Evolutionary conservation across 352 stramenopile species (phyloP).

Genomic region (Phytophthora pini): DNA sequence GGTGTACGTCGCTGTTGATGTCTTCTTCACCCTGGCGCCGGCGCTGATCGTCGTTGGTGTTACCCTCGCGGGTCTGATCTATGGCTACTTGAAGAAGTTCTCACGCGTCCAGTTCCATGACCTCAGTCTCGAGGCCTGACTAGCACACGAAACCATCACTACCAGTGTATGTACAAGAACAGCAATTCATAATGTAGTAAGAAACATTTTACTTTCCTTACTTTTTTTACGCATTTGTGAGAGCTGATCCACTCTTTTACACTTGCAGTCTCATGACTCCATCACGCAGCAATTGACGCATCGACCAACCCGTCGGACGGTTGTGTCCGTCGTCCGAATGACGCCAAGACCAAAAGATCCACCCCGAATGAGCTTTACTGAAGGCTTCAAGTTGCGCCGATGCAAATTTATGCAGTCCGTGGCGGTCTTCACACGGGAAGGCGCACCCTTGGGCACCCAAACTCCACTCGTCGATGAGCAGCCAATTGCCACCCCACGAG

Average conservation of each 20-base stretch:
- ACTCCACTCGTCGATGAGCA: slow-evolving; percentile 89
- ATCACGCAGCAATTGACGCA: slow-evolving; percentile 81
- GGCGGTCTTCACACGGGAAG: slow-evolving; percentile 58
- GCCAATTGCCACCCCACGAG: slow-evolving; percentile 70
- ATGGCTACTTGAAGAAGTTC: slow-evolving; percentile 54
- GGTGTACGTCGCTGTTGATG: slow-evolving; percentile 56
- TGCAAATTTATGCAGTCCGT: slow-evolving; percentile 57
- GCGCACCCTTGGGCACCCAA: slow-evolving; percentile 62
- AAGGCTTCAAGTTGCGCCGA: slow-evolving; percentile 67
- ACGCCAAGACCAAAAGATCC: slow-evolving; percentile 89
- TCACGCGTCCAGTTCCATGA: slow-evolving; percentile 49
- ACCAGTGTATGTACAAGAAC: slow-evolving; percentile 13
- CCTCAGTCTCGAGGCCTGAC: slow-evolving; percentile 26
- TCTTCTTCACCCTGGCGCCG: slow-evolving; percentile 56
- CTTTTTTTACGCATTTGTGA: no score
- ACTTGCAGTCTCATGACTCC: slow-evolving; percentile 53
- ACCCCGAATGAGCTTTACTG: slow-evolving; percentile 69
- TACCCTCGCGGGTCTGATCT: slow-evolving; percentile 43
- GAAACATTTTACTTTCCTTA: slow-evolving; percentile 4
- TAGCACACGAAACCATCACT: slow-evolving; percentile 2
- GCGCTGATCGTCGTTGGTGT: slow-evolving; percentile 48
- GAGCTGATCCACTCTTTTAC: not conserved
- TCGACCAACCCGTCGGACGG: slow-evolving; percentile 68
- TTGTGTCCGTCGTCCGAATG: slow-evolving; percentile 74
- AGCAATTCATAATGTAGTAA: slow-evolving; percentile 11